Evolutionary conservation across 257 asterid genomes (phyloP).

Genomic region (Solanum chiquidenum): DNA sequence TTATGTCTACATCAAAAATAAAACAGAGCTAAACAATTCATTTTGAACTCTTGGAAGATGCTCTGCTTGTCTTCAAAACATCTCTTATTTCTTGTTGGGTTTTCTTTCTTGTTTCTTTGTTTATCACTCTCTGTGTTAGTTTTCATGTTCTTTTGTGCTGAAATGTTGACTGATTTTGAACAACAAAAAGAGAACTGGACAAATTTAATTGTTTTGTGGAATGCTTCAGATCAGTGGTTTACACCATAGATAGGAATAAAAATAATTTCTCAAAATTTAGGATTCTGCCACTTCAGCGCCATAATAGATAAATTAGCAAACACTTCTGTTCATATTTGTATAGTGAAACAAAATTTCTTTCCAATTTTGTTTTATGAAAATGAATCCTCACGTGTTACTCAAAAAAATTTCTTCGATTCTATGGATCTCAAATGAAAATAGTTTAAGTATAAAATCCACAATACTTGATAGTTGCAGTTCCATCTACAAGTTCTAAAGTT

Average conservation of each 20-base stretch:
- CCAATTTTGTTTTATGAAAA: neutral
- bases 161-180: neutral
- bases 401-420: neutral
- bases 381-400: neutral
- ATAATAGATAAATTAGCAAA: neutral
- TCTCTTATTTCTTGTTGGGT: neutral
- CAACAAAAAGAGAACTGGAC: neutral
- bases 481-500: constrained; percentile 1
- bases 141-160: neutral
- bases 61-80: too few species aligned
- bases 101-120: neutral
- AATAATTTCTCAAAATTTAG: neutral
- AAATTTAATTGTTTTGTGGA: neutral
- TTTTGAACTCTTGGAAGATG: too few species aligned
- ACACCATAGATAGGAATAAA: neutral
- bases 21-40: too few species aligned
- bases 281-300: neutral
- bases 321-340: neutral
- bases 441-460: neutral
- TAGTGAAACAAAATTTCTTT: neutral
- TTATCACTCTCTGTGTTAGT: neutral
- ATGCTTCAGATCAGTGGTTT: neutral
- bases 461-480: neutral
- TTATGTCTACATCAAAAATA: too few species aligned
- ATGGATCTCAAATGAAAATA: neutral